Evolutionary conservation across 176 grass and related monocot species (phyloP).

Genomic region (Areca catechu): DNA sequence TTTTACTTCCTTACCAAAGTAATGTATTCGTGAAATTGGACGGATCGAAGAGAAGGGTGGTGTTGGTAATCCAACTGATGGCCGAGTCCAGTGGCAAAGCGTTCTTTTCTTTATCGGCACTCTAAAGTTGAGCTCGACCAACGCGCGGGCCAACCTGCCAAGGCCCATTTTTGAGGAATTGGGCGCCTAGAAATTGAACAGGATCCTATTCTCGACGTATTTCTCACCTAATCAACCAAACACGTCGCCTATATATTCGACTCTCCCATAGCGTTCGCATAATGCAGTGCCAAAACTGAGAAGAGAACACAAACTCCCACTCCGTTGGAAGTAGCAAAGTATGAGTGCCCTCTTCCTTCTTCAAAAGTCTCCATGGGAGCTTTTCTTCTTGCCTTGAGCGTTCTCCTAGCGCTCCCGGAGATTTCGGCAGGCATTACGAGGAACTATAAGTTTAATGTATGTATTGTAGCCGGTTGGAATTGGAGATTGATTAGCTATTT

Average conservation of each 20-base stretch:
- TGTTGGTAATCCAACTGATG: neutral
- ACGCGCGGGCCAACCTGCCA: neutral
- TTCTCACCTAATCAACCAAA: constrained; percentile 51
- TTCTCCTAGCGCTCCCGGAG: constrained; percentile 31
- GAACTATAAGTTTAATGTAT: constrained; percentile 65
- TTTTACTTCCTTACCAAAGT: no score
- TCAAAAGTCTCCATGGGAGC: constrained; percentile 14
- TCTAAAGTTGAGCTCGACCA: constrained; percentile 25
- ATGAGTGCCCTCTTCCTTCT: neutral
- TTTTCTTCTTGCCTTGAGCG: constrained; percentile 17
- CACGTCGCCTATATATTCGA: constrained; percentile 26
- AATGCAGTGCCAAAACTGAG: constrained; percentile 32
- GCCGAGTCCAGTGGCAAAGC: no score
- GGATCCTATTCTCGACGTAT: constrained; percentile 7
- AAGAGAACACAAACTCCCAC: constrained; percentile 17
- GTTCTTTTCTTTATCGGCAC: constrained; percentile 10
- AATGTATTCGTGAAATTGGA: no score
- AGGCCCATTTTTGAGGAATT: neutral
- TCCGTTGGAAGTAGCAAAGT: constrained; percentile 12
- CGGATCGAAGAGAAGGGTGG: neutral
- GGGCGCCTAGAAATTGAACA: neutral
- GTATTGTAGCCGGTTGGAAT: neutral
- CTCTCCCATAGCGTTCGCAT: constrained; percentile 12
- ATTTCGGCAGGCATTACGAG: constrained; percentile 30
- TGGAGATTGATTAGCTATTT: neutral